Base-by-base conservation (phyloP, 1,284 basidiomycete genomes). In the Retiboletus fuscus region DNA sequence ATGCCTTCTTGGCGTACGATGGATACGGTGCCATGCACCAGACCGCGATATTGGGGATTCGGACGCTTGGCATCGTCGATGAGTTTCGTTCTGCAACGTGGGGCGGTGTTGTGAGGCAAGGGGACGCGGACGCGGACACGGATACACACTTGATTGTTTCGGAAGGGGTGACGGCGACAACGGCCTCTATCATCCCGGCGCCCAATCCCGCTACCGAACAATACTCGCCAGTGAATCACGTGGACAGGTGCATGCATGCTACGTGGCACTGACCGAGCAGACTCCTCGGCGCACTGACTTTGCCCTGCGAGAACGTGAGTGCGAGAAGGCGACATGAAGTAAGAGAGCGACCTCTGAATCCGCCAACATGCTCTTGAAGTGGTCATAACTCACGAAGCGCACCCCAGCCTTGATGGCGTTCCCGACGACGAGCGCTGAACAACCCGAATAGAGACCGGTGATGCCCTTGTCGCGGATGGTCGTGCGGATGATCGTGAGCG, bases 381-480 rank as follows among this genome's bases (percentile, higher is more conserved):
- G 89, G 81, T 99, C 97, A 84, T 99, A 99, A 75, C 92, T 95
- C 65, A 98, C 90, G 83, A 99, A 99, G 41, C 97, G 89, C n/a
- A n/a, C n/a, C n/a, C n/a, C n/a, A n/a, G n/a, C n/a, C n/a, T n/a
- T n/a, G n/a, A n/a, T n/a, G n/a, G n/a, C n/a, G n/a, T n/a, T n/a
- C n/a, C n/a, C n/a, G n/a, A n/a, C n/a, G n/a, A n/a, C n/a, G n/a
- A n/a, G n/a, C n/a, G n/a, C n/a, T n/a, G n/a, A n/a, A n/a, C n/a
- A n/a, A n/a, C n/a, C n/a, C n/a, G n/a, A n/a, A n/a, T n/a, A n/a
- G n/a, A n/a, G n/a, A n/a, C n/a, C n/a, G n/a, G n/a, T n/a, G n/a
- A n/a, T n/a, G n/a, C n/a, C n/a, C n/a, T n/a, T n/a, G n/a, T n/a
- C n/a, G n/a, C n/a, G n/a, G n/a, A n/a, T n/a, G n/a, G n/a, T n/a